A percentile compares a stretch with the other conserved stretches of the same genome.
phyloP scores from a whole-genome alignment of 2,329 filamentous ascomycete genomes.

The Pestalotiopsis sp. region DNA sequence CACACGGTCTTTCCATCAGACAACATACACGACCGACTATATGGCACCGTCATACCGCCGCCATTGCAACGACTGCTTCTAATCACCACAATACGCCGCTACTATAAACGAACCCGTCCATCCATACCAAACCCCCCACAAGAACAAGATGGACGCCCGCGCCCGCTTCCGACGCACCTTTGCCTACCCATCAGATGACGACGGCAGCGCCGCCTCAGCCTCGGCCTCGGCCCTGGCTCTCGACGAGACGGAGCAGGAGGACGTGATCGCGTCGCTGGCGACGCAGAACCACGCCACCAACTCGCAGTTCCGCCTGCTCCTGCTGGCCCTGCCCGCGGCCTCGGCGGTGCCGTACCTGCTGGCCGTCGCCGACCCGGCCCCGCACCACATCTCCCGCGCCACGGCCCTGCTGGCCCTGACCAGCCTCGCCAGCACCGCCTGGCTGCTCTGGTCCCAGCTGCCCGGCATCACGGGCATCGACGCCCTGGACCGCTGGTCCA shows the following conservation, averaged over 20 bases:
- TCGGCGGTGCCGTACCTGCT: slow-evolving; percentile 58
- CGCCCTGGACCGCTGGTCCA: slow-evolving; percentile 47
- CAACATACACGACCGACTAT: background rate
- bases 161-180: slow-evolving; percentile 77
- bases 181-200: slow-evolving; percentile 67
- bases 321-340: slow-evolving; percentile 62
- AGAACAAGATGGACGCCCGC: slow-evolving; percentile 29
- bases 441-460: slow-evolving; percentile 58
- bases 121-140: background rate
- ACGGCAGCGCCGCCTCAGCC: slow-evolving; percentile 53
- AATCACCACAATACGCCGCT: background rate
- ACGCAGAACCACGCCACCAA: slow-evolving; percentile 59
- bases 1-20: too few species aligned
- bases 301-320: slow-evolving; percentile 56
- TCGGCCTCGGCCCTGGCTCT: slow-evolving; percentile 38
- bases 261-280: slow-evolving; percentile 58
- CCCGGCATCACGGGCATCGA: slow-evolving; percentile 56
- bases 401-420: slow-evolving; percentile 61
- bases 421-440: slow-evolving; percentile 64
- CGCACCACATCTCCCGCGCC: slow-evolving; percentile 33
- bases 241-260: slow-evolving; percentile 62
- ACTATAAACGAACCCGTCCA: background rate
- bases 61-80: background rate
- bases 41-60: background rate
- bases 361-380: slow-evolving; percentile 39